A percentile compares a stretch with the other conserved stretches of the same genome.
phyloP scores from a whole-genome alignment of 108 stramenopile species.

The Nitzschia sp. region DNA sequence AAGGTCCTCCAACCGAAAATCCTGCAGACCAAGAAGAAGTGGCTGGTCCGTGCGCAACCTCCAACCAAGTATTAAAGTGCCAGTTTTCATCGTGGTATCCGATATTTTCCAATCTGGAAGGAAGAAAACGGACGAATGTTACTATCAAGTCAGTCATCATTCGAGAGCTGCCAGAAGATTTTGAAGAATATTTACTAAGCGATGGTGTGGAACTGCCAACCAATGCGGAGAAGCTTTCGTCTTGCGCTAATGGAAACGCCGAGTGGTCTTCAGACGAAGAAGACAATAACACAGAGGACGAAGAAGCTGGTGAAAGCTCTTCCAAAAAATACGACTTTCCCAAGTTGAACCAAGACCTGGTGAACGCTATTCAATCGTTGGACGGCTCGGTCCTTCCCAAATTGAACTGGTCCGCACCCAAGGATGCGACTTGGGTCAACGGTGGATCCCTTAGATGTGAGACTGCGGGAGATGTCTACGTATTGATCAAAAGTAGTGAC shows the following conservation, averaged over 20 bases:
- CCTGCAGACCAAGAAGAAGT: background rate
- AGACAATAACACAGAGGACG: slow-evolving; percentile 21
- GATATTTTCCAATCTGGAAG: slow-evolving; percentile 29
- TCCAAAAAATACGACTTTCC: slow-evolving; percentile 44
- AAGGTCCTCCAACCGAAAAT: background rate
- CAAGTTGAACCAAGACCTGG: slow-evolving; percentile 43
- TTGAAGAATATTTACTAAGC: slow-evolving; percentile 72
- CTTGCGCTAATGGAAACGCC: slow-evolving; percentile 47
- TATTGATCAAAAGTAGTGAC: slow-evolving; percentile 91
- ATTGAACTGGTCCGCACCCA: slow-evolving; percentile 88
- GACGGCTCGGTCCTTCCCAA: slow-evolving; percentile 77
- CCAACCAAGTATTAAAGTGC: slow-evolving; percentile 31
- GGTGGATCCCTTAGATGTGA: slow-evolving; percentile 83
- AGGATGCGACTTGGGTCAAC: slow-evolving; percentile 95
- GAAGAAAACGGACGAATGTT: slow-evolving; percentile 45
- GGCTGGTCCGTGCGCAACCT: slow-evolving; percentile 16
- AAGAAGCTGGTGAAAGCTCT: slow-evolving; percentile 37
- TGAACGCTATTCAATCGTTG: slow-evolving; percentile 46
- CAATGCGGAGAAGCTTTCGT: slow-evolving; percentile 61
- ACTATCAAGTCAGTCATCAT: slow-evolving; percentile 69
- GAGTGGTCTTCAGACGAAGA: slow-evolving; percentile 34
- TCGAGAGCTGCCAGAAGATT: slow-evolving; percentile 55
- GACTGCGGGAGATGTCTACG: slow-evolving; percentile 88
- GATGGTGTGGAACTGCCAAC: slow-evolving; percentile 84
- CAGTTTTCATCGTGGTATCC: slow-evolving; percentile 48